Evolutionary conservation across 2,329 filamentous ascomycete species (phyloP).

Genomic region (Penicillium digitatum): DNA sequence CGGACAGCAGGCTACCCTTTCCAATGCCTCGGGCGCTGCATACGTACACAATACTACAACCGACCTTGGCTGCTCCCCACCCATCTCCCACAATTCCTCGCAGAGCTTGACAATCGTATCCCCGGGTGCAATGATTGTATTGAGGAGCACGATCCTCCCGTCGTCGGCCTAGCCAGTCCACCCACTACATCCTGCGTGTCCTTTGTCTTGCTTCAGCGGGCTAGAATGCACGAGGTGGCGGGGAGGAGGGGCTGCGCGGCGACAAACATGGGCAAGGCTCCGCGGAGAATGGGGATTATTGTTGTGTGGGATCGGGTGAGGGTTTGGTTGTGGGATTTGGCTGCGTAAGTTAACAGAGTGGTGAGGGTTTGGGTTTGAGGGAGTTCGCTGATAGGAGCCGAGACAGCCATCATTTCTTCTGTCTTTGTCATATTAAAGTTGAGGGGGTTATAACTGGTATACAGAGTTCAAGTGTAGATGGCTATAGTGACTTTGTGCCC

Average conservation of each 20-base stretch:
- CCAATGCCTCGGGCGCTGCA: neutral
- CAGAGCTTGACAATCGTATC: neutral
- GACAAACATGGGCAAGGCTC: neutral
- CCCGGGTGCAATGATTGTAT: neutral
- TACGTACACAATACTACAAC: neutral
- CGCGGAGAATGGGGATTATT: neutral
- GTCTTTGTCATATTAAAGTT: neutral
- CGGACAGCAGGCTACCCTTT: neutral
- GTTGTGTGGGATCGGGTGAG: neutral
- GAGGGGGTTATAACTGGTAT: neutral
- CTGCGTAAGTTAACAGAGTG: neutral
- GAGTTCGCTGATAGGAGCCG: neutral
- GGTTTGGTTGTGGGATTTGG: neutral
- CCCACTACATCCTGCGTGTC: neutral
- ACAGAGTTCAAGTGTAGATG: neutral
- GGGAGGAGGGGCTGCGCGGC: neutral
- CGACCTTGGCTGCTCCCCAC: neutral
- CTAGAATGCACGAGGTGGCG: neutral
- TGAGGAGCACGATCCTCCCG: neutral
- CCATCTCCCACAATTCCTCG: neutral
- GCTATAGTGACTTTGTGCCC: neutral
- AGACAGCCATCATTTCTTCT: neutral
- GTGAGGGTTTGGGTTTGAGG: neutral
- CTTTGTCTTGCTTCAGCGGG: neutral
- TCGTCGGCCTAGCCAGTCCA: neutral